A percentile compares a stretch with the other conserved stretches of the same genome.
Conservation (phyloP, 176 grass and related monocot genomes). For the Pontederia crassipes region DNA sequence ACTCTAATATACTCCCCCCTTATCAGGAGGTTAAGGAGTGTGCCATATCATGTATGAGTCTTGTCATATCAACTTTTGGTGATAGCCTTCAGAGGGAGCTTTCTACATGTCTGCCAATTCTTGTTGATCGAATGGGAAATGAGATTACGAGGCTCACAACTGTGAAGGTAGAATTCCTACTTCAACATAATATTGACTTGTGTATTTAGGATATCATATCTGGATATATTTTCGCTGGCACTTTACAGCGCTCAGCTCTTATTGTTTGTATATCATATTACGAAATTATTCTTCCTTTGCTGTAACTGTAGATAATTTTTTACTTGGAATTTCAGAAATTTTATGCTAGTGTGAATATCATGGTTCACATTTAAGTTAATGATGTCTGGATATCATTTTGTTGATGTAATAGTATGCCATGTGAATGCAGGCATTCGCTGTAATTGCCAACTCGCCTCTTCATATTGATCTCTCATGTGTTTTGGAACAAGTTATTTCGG, state of each 20-base stretch:
- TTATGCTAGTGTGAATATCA: too few species aligned
- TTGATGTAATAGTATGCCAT: background rate
- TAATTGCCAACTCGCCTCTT: slow-evolving; percentile 79
- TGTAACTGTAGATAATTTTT: background rate
- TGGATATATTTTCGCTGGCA: background rate
- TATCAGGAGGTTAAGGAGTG: slow-evolving; percentile 24
- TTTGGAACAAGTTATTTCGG: slow-evolving; percentile 83
- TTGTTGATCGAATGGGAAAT: slow-evolving; percentile 99
- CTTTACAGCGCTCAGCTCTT: background rate
- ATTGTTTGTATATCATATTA: background rate
- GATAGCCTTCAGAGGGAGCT: slow-evolving; percentile 81
- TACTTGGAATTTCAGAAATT: too few species aligned
- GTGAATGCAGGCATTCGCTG: slow-evolving; percentile 63
- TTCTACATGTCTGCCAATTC: slow-evolving; percentile 84
- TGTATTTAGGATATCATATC: background rate
- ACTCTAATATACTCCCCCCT: background rate
- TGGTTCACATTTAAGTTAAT: too few species aligned
- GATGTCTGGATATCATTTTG: background rate
- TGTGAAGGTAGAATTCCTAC: slow-evolving; percentile 53
- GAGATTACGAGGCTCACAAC: slow-evolving; percentile 96
- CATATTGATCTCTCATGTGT: slow-evolving; percentile 63
- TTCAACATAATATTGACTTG: background rate
- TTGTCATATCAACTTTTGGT: slow-evolving; percentile 89
- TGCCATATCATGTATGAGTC: slow-evolving; percentile 47
- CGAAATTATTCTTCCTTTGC: background rate